phyloP scores from a whole-genome alignment of 345 rosid genomes.

The Salix koriyanagi region DNA sequence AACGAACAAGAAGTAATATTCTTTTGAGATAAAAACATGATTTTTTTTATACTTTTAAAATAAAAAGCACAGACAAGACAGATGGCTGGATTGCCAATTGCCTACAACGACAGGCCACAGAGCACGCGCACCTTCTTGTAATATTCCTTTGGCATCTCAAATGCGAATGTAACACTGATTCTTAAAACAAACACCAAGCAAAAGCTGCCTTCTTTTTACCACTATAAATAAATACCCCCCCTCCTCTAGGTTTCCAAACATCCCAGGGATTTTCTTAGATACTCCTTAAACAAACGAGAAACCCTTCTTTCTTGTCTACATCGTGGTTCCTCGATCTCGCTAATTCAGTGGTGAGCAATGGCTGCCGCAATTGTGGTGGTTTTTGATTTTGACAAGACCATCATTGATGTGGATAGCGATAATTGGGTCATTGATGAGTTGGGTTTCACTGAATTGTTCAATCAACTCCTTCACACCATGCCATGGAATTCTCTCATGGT shows the following conservation, averaged over 20 bases:
- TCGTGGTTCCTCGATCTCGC: background rate
- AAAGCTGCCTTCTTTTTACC: background rate
- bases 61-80: too few relatives aligned
- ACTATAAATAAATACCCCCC: conserved; percentile 36
- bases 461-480: conserved; percentile 81
- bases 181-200: background rate
- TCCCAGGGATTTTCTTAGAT: background rate
- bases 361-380: conserved; percentile 56
- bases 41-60: too few relatives aligned
- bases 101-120: too few relatives aligned
- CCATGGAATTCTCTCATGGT: conserved; percentile 94
- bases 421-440: conserved; percentile 75
- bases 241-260: background rate
- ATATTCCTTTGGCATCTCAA: conserved; percentile 50
- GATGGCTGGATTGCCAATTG: too few relatives aligned
- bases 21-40: too few relatives aligned
- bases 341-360: too few relatives aligned
- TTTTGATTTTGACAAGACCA: conserved; percentile 86
- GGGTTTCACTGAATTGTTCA: conserved; percentile 70
- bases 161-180: background rate
- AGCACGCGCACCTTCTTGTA: conserved; percentile 11
- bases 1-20: too few relatives aligned
- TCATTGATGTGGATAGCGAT: conserved; percentile 81
- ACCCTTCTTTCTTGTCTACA: background rate
- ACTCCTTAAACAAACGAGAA: too few relatives aligned